Percentiles rank a stretch among this genome's conserved stretches.
phyloP scores from a whole-genome alignment of 177 flowering plant genomes.

The Vitis hybrid region DNA sequence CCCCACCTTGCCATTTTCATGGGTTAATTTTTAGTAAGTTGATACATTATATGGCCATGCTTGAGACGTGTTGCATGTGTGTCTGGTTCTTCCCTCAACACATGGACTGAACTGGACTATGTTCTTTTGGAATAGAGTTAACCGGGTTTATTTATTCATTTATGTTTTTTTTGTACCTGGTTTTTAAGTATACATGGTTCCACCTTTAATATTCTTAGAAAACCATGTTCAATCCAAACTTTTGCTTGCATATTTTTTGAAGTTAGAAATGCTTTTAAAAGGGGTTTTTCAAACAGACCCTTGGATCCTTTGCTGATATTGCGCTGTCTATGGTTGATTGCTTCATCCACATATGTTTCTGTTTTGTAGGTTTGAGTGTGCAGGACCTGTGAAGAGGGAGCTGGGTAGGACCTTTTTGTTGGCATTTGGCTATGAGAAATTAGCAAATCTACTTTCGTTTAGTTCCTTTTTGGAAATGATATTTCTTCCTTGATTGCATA shows the following conservation, averaged over 20 bases:
- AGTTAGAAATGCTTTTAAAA: too few species aligned
- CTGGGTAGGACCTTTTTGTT: neutral
- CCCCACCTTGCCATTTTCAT: neutral
- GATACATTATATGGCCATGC: neutral
- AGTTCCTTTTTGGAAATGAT: neutral
- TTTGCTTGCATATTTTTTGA: too few species aligned
- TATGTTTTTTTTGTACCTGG: too few species aligned
- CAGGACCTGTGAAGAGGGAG: conserved; percentile 35
- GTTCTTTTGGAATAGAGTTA: too few species aligned
- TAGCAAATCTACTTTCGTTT: neutral
- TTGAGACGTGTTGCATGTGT: neutral
- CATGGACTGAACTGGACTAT: too few species aligned
- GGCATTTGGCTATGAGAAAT: neutral
- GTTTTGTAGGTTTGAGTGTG: conserved; percentile 41
- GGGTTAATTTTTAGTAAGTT: neutral
- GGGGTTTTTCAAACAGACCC: neutral
- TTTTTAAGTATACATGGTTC: too few species aligned
- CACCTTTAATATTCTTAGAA: too few species aligned
- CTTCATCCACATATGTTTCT: neutral
- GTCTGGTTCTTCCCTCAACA: too few species aligned
- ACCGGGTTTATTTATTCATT: too few species aligned
- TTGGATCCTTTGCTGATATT: neutral
- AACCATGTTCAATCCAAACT: too few species aligned
- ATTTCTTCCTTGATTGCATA: neutral
- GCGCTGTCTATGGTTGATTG: neutral